Base-by-base conservation (phyloP, 2,329 filamentous ascomycete genomes). In the Cytospora piceae region DNA sequence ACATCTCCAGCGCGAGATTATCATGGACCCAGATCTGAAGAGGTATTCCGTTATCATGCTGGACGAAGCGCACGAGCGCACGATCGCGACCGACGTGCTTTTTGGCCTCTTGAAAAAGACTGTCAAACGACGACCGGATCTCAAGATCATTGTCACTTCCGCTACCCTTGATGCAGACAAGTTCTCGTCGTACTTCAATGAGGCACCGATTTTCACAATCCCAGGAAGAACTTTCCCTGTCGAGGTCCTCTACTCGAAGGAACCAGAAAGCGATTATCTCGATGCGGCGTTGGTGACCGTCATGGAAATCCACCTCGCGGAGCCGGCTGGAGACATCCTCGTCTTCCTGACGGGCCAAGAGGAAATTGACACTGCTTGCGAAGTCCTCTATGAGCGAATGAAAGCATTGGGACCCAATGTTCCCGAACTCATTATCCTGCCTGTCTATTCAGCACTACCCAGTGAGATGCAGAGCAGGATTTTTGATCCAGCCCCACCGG, bases 1-100 rank as follows among this genome's bases (percentile, higher is more conserved):
- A 77, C 98, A 98, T 92, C 86, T 99, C 75, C 89, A 97, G 79
- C 87, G 95, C 81, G 95, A 99, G 79, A 93, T 97, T 75, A 84
- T 99, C 60, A 85, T 97, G 71, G 95, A 99, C 75, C 91, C 94
- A 0, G 91, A 97, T 72, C 80, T 99, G 70, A 91, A 86, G 73
- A 88, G 91, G 70, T 99, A 99, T 75, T 96, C 93, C 0, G 93
- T 95, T 67, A 97, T 99, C 73, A 99, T 99, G 90, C 85, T 99
- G 72, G 95, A 99, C 76, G 95, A 99, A 75, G 95, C 95, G 4
- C 95, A 99, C 87, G 95, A 99, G 76, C 89, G 95, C 67, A 99
- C 95, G 0, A 96, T 99, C 71, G 87, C 94, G 0, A 99, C 95
- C 0, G 95, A 99, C 78, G 93, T 99, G 3, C 83, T 99, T 3